Evolutionary conservation across 805 yeast genomes (phyloP).

Genomic region (Kazachstania viticola): DNA sequence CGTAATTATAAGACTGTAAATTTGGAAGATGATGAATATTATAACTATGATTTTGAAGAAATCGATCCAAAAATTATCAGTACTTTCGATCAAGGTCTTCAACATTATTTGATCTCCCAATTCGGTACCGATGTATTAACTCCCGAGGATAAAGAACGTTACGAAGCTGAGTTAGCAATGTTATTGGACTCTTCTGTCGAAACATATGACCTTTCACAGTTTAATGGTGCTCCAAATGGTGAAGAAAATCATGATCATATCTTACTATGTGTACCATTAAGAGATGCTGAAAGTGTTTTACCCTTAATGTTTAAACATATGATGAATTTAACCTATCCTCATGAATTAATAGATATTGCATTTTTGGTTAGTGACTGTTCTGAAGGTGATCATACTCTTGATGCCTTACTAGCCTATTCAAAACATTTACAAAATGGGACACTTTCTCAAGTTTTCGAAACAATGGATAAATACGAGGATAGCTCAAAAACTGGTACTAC

Average conservation of each 20-base stretch:
- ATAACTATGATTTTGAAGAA: slow-evolving; percentile 25
- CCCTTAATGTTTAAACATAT: slow-evolving; percentile 77
- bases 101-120: slow-evolving; percentile 27
- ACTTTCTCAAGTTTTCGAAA: slow-evolving; percentile 32
- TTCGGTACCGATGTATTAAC: slow-evolving; percentile 25
- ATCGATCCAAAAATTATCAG: slow-evolving; percentile 24
- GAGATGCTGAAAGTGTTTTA: slow-evolving; percentile 67
- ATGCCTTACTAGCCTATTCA: slow-evolving; percentile 52
- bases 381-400: slow-evolving; percentile 50
- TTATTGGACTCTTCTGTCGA: slow-evolving; percentile 40
- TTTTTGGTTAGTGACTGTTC: slow-evolving; percentile 76
- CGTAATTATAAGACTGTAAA: slow-evolving; percentile 7
- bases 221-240: slow-evolving; percentile 42
- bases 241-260: slow-evolving; percentile 46
- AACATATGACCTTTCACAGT: slow-evolving; percentile 49
- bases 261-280: slow-evolving; percentile 58
- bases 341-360: slow-evolving; percentile 65
- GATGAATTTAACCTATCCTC: slow-evolving; percentile 81
- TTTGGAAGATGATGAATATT: slow-evolving; percentile 23
- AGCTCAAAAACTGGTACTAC: slow-evolving; percentile 38
- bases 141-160: slow-evolving; percentile 19
- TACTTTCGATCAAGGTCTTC: slow-evolving; percentile 31
- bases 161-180: slow-evolving; percentile 28
- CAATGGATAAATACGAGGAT: slow-evolving; percentile 28
- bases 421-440: slow-evolving; percentile 63